phyloP scores from a whole-genome alignment of 352 stramenopile genomes.

The Phytophthora pini region DNA sequence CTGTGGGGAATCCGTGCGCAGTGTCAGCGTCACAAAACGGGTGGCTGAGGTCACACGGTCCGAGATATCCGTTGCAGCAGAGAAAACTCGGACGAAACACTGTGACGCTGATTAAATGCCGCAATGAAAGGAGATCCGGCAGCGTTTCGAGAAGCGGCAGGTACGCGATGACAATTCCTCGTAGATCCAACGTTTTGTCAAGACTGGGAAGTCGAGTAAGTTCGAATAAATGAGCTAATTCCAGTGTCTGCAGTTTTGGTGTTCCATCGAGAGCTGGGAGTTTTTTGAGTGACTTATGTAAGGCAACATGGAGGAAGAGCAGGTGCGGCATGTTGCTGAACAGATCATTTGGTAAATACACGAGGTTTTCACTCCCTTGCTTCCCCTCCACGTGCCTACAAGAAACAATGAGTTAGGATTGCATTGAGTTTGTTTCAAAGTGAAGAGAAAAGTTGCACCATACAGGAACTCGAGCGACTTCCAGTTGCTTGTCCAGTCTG shows the following conservation, averaged over 20 bases:
- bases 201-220: slow-evolving; percentile 36
- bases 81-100: slow-evolving; percentile 25
- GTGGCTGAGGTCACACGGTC: slow-evolving; percentile 30
- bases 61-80: slow-evolving; percentile 47
- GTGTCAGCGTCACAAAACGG: slow-evolving; percentile 20
- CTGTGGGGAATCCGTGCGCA: slow-evolving; percentile 9
- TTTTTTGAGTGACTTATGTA: slow-evolving; percentile 21
- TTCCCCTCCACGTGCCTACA: slow-evolving; percentile 24
- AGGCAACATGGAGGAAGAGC: slow-evolving; percentile 39
- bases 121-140: slow-evolving; percentile 28
- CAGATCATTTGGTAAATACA: slow-evolving; percentile 26
- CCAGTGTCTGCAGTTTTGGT: slow-evolving; percentile 40
- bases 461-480: slow-evolving; percentile 53
- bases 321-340: slow-evolving; percentile 46
- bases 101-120: slow-evolving; percentile 21
- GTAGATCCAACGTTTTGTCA: slow-evolving; percentile 15
- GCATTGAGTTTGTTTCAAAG: not conserved
- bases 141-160: slow-evolving; percentile 27
- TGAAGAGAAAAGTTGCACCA: not conserved
- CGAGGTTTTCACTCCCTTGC: slow-evolving; percentile 24
- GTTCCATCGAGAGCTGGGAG: slow-evolving; percentile 42
- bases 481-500: slow-evolving; percentile 37
- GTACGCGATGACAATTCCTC: slow-evolving; percentile 32
- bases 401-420: not conserved
- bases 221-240: slow-evolving; percentile 26